Evolutionary conservation across 2,329 filamentous ascomycete genomes (phyloP).

Genomic region (Nemania sp.): DNA sequence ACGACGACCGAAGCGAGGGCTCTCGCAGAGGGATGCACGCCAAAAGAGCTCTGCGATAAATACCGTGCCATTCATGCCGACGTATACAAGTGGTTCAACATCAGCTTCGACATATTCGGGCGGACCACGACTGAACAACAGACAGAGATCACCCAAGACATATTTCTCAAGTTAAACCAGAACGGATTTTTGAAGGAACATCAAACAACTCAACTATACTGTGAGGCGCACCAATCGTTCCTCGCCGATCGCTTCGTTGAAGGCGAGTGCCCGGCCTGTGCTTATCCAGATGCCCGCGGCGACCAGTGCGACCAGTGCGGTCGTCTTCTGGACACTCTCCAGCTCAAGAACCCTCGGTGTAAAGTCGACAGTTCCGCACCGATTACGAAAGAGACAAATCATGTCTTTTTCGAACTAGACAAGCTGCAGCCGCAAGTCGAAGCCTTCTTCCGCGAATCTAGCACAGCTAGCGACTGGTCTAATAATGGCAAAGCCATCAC

Average conservation of each 20-base stretch:
- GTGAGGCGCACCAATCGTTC: conserved; percentile 16
- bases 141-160: conserved; percentile 21
- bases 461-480: conserved; percentile 14
- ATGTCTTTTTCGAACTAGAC: conserved; percentile 20
- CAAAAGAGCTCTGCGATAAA: conserved; percentile 25
- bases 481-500: conserved; percentile 22
- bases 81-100: conserved; percentile 25
- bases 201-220: conserved; percentile 21
- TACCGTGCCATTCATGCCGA: conserved; percentile 23
- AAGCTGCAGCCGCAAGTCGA: conserved; percentile 22
- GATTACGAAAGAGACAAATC: conserved; percentile 20
- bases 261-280: conserved; percentile 21
- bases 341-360: conserved; percentile 22
- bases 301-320: conserved; percentile 22
- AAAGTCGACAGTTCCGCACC: conserved; percentile 17
- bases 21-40: conserved; percentile 22
- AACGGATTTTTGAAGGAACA: conserved; percentile 16
- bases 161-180: conserved; percentile 17
- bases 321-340: conserved; percentile 20
- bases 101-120: conserved; percentile 25
- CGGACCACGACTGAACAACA: conserved; percentile 21
- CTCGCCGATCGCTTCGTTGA: conserved; percentile 23
- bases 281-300: conserved; percentile 19
- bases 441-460: conserved; percentile 14
- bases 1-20: conserved; percentile 24